Base-by-base conservation (phyloP, 345 rosid species). In the Mangifera indica region DNA sequence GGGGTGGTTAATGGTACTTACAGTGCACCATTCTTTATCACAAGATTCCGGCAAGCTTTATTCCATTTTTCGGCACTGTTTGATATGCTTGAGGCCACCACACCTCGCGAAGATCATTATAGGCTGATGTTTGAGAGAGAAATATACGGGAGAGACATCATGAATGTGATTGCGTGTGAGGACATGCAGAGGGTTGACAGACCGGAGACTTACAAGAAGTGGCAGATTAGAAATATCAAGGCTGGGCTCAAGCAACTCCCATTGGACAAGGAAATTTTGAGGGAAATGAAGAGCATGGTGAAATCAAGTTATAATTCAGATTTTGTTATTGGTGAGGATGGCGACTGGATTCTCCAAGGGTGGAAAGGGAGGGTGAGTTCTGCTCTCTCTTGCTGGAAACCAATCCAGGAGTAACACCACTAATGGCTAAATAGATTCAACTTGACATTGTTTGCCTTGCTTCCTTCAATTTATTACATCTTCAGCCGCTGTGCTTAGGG, bases 91-190 rank as follows among this genome's bases (percentile, higher is more conserved):
- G 92, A 88, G 14, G 61, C 86, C 4, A 84, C 74, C 11, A 79
- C 83, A 52, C 73, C 87, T 15, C 78, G 82, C 59, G 87, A 86
- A 15, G 69, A 76, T 64, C 84, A 81, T 2, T 78, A 72, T 74
- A 80, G 90, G 81, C 13, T 55, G 86, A 75, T 83, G 62, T 58
- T 78, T 7, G 92, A 86, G 82, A 77, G 71, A 61, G 86, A 84
- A 63, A 2, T 80, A 1, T 54, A 75, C 12, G 87, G 87, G 59
- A 72, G 79, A 71, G 82, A 70, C 63, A 81, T 75, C 1, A 80
- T 83, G 90, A 86, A 84, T 79, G 89, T 83, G 13, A 73, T 86
- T 54, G 92, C 90, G 1, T 88, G 90, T 22, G 92, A 88, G 73
- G 92, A 88, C 25, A 55, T 66, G 0, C 84, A 86, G 72, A 81